Base-by-base conservation (phyloP, 345 rosid genomes). In the Orychophragmus violaceus region DNA sequence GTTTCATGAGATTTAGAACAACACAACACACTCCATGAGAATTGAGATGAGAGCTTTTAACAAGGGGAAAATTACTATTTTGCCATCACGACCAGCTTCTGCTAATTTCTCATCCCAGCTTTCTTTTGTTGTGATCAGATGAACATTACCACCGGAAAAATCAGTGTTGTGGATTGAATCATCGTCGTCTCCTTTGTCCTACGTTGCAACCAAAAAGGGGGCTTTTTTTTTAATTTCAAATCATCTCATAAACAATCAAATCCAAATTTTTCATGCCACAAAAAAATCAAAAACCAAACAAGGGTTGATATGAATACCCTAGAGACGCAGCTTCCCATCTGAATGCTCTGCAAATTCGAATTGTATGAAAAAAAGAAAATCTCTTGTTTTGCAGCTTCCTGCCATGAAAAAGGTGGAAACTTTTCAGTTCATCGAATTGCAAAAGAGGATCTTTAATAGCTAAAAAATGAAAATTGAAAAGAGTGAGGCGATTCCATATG, bases 61-160 rank as follows among this genome's bases (percentile, higher is more conserved):
- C 3, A 9, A 12, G 6, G 13, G 11, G 49, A 6, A 36, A 64
- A 76, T 83, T 83, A 88, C 97, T 10, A 77, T 84, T 68, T 80
- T 86, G 71, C 88, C 90, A 24, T 82, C 85, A 70, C 65, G 77
- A 28, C 58, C 77, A 32, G 98, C 90, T 82, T 91, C 90, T 28
- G 86, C 75, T 59, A 88, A 60, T 71, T 88, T 87, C 25, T 79
- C 81, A 54, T 88, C 87, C 98, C 98, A 88, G 29, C 63, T 59
- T 57, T 88, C 94, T 64, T 78, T 83, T 17, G 84, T 87, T 42
- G 83, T 80, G 5, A 91, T 69, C 7, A 80, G 65, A 53, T 80
- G 80, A 25, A 88, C 91, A 68, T 82, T 88, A 3, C 88, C 86
- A 54, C 88, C 80, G n/a, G 77, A 67, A 71, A 85, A 81, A 13